Evolutionary conservation across 257 asterid genomes (phyloP).

Genomic region (Solanum pinnatisectum): DNA sequence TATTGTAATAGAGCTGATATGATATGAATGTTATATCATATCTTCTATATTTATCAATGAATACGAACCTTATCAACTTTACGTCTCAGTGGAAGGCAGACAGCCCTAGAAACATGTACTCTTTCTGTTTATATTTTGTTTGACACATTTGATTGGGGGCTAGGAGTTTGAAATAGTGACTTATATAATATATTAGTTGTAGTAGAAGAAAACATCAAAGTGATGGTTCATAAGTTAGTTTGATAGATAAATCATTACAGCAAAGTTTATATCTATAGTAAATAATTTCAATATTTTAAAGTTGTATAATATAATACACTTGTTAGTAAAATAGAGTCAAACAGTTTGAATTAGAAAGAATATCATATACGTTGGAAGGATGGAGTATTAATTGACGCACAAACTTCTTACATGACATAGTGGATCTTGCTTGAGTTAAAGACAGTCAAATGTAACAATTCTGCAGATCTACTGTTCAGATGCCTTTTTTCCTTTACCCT

Average conservation of each 20-base stretch:
- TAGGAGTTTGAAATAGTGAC: background rate
- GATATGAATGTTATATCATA: background rate
- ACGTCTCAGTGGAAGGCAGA: background rate
- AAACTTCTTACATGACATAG: background rate
- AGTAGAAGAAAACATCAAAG: background rate
- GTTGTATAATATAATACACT: background rate
- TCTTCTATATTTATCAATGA: background rate
- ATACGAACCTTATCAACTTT: background rate
- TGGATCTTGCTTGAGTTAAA: background rate
- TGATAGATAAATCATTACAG: background rate
- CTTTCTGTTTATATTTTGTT: background rate
- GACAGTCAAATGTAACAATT: background rate
- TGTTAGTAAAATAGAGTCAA: background rate
- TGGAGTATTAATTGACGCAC: background rate
- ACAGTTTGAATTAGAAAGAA: background rate
- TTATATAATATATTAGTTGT: background rate
- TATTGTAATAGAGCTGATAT: background rate
- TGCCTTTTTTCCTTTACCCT: background rate
- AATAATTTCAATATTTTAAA: background rate
- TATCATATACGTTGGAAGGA: background rate
- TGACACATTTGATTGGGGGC: background rate
- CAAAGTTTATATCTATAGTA: background rate
- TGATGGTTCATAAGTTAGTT: background rate
- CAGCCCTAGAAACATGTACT: background rate
- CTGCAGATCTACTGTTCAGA: background rate